These are phyloP conservation scores for Solanum etuberosum DNA, from an alignment of 257 asterid species.

Conservation along the genomic window DNA sequence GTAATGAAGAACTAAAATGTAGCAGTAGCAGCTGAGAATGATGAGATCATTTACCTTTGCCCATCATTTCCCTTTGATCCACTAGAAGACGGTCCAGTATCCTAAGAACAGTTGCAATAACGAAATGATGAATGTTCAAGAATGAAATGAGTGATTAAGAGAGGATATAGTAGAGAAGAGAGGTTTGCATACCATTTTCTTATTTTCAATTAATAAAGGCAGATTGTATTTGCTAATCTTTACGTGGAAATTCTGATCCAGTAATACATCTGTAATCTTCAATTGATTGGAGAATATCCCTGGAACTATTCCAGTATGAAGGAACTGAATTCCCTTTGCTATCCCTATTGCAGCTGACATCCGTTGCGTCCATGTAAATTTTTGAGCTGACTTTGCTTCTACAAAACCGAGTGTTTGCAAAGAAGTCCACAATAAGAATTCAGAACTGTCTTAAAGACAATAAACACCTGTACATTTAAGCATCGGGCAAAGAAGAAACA, in stretches of 20 bases:
- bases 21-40: background rate
- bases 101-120: slow-evolving; percentile 22
- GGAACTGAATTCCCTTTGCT: slow-evolving; percentile 71
- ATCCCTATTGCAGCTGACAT: slow-evolving; percentile 62
- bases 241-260: slow-evolving; percentile 55
- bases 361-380: slow-evolving; percentile 59
- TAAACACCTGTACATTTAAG: background rate
- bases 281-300: slow-evolving; percentile 55
- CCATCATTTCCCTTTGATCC: slow-evolving; percentile 42
- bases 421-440: background rate
- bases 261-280: slow-evolving; percentile 56
- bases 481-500: background rate
- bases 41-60: slow-evolving; percentile 20
- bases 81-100: slow-evolving; percentile 10
- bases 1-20: background rate
- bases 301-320: slow-evolving; percentile 79
- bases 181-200: slow-evolving; percentile 28
- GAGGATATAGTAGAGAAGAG: background rate
- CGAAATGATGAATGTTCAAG: background rate
- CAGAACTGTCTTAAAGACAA: background rate
- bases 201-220: slow-evolving; percentile 39
- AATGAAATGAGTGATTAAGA: background rate
- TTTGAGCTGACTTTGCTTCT: slow-evolving; percentile 31
- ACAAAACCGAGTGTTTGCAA: slow-evolving; percentile 1
- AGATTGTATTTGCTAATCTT: slow-evolving; percentile 70